Evolutionary conservation across 352 stramenopile species (phyloP), one percentile per base, ranked within the genome.

Genomic region (Phytophthora podocarpi): DNA sequence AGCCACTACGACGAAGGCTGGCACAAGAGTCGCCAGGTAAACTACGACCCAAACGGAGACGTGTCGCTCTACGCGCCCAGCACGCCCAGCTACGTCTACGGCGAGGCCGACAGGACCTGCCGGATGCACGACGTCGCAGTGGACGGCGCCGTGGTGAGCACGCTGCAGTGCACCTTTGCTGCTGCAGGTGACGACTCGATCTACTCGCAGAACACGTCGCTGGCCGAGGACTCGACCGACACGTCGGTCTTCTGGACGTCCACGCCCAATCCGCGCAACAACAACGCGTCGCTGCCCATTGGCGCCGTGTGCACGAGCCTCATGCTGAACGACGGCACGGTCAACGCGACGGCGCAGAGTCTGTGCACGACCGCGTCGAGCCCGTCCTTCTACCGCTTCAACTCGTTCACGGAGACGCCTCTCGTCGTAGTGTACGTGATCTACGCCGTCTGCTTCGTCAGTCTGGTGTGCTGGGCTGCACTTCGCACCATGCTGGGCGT

Each of bases 1-100:
- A 73, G 59, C 27, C 82, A 80, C 59, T 89, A 89, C 70, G 69
- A 86, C 37, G 76, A 91, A 59, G 82, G 82, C 26, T 91, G 82
- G 82, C 57, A 64, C 5, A 81, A 85, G 64, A 71, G 64, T 41
- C 78, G 82, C 40, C 78, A 86, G 62, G 73, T 91, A 56, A 80
- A 90, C 70, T 91, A 72, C 67, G 70, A 74, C 46, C 66, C 67
- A 1, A 43, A 67, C 7, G 55, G 70, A 52, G n/a, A 82, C 37
- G 53, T 90, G 40, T 88, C 78, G 20, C 73, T 85, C 64, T 91
- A 90, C 59, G 59, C 65, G 9, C 80, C 82, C 3, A 67, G 75
- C 62, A 66, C 82, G n/a, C 80, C 80, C 7, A 71, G 51, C 50
- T 90, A 83, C 67, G 57, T 75, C 12, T 91, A 91, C 63, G 70